These are phyloP conservation scores for Aspergillus funiculosus DNA, from an alignment of 495 filamentous ascomycete genomes.

Conservation along the genomic window DNA sequence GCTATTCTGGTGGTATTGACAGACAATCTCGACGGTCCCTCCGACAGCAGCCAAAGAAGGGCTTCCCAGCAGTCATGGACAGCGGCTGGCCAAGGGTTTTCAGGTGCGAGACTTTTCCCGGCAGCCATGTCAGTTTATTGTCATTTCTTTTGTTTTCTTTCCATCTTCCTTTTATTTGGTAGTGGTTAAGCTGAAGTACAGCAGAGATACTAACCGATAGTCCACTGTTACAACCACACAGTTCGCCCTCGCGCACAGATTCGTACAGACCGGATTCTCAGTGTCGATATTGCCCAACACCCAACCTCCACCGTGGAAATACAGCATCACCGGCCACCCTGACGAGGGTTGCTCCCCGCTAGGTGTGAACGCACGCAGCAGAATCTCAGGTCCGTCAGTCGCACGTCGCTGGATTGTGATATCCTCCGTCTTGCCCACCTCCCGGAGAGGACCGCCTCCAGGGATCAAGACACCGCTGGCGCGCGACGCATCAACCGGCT, in stretches of 20 bases:
- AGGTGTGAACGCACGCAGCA: constrained; percentile 46
- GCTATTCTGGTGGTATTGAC: constrained; percentile 44
- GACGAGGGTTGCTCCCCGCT: constrained; percentile 32
- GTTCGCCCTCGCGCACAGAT: constrained; percentile 44
- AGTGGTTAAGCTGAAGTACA: not conserved
- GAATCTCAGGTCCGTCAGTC: constrained; percentile 44
- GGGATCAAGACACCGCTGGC: constrained; percentile 48
- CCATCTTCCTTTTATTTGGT: not conserved
- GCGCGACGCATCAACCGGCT: constrained; percentile 49
- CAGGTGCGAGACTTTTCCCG: constrained; percentile 44
- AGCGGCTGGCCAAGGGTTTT: constrained; percentile 51
- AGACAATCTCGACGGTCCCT: constrained; percentile 33
- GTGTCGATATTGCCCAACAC: constrained; percentile 55
- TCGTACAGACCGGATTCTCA: constrained; percentile 53
- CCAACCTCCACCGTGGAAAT: constrained; percentile 57
- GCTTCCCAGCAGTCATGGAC: constrained; percentile 54
- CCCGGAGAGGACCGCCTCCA: constrained; percentile 45
- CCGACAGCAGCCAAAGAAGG: constrained; percentile 47
- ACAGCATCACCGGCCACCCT: constrained; percentile 53
- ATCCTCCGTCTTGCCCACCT: constrained; percentile 48
- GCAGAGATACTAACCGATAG: constrained; percentile 37
- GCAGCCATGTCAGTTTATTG: not conserved
- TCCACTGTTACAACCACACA: constrained; percentile 53
- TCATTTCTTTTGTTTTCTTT: not conserved
- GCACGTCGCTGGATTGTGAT: constrained; percentile 40